A percentile compares a stretch with the other conserved stretches of the same genome.
phyloP scores from a whole-genome alignment of 257 asterid genomes.

The Nicotiana tabacum region DNA sequence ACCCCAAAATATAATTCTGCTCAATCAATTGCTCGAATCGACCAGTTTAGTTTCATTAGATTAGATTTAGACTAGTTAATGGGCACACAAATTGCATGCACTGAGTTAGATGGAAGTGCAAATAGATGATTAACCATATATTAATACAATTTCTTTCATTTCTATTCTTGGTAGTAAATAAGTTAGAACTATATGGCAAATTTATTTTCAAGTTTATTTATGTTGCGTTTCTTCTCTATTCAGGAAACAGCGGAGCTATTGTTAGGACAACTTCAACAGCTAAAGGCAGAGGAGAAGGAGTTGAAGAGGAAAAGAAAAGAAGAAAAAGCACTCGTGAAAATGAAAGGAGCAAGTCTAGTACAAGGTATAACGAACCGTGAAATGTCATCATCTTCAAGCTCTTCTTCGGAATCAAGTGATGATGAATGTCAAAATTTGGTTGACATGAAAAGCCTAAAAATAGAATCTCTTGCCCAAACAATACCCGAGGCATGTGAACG shows the following conservation, averaged over 20 bases:
- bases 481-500: slow-evolving; percentile 9
- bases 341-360: slow-evolving; percentile 21
- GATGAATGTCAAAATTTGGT: slow-evolving; percentile 61
- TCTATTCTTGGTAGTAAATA: not conserved
- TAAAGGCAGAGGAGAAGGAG: slow-evolving; percentile 42
- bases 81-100: not conserved
- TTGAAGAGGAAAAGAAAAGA: slow-evolving; percentile 38
- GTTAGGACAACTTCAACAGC: slow-evolving; percentile 46
- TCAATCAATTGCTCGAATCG: not conserved
- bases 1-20: not conserved
- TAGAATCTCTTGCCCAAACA: not conserved
- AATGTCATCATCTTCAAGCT: slow-evolving; percentile 32
- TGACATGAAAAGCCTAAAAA: slow-evolving; percentile 29
- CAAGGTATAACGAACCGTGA: slow-evolving; percentile 13
- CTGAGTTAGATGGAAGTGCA: not conserved
- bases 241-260: slow-evolving; percentile 63
- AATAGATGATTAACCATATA: not conserved
- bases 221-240: not conserved
- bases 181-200: too few species aligned
- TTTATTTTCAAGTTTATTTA: not conserved
- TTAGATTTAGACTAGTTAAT: not conserved
- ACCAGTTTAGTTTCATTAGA: not conserved
- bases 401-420: slow-evolving; percentile 70
- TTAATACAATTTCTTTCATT: not conserved
- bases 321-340: slow-evolving; percentile 29